Evolutionary conservation across 2,329 filamentous ascomycete species (phyloP), one percentile per base, ranked within the genome.

Genomic region (Saccharata proteae): DNA sequence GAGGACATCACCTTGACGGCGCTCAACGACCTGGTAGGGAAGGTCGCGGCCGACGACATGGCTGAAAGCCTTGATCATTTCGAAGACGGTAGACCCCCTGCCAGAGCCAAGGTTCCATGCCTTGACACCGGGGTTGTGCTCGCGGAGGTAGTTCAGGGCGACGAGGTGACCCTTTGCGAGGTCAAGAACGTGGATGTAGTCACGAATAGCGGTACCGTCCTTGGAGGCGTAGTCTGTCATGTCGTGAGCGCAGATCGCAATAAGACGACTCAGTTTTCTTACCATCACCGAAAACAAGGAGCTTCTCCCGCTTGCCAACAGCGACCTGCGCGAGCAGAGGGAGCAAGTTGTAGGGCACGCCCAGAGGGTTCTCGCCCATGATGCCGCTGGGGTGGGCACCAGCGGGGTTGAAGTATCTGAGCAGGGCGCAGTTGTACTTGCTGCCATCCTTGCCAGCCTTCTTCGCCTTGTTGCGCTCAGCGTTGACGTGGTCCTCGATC

Each of bases 21-120:
- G 76, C 23, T 70, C 75, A 6, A 79, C 81, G 36, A 96, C 80
- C 54, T 94, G 70, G 62, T 96, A 96, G 21, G 80, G 71, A 16
- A 98, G 69, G 35, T 90, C 75, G 30, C 76, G 79, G 39, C 90
- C 90, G 14, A 94, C 86, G 12, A 83, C 84, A 30, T 72, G 61
- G 61, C 77, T 81, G 65, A 98, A 98, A 32, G 90, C 86, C 45
- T 88, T 83, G 71, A 98, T 77, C 66, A 98, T 98, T 56, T 98
- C 86, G 52, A 86, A 90, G 35, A 98, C 90, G 14, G 90, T 98
- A 59, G 80, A 92, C 45, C 90, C 90, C 46, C 80, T 83, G 39
- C 90, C 90, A 1, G 86, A 93, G 36, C 92, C 92, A 44, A 98
- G 58, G 62, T 98, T 98, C 88, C 88, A 98, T 35, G 85, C 86